Conservation (phyloP, 2,329 filamentous ascomycete genomes). For the Cercospora sp. region DNA sequence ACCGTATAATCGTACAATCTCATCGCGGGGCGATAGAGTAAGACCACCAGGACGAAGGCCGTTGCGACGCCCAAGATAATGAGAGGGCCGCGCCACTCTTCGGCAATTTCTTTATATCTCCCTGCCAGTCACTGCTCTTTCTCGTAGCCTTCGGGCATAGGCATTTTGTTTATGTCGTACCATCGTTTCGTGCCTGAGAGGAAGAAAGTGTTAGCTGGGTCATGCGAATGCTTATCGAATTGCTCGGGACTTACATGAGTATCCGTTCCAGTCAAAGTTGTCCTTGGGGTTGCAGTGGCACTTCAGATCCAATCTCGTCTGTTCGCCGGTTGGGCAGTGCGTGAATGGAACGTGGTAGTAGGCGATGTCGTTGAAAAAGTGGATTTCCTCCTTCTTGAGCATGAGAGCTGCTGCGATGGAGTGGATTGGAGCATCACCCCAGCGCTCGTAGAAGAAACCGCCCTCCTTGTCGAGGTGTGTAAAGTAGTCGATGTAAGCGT, state of each 20-base stretch:
- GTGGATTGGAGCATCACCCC: slow-evolving; percentile 96
- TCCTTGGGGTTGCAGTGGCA: slow-evolving; percentile 94
- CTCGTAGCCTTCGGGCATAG: slow-evolving; percentile 85
- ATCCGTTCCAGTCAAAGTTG: slow-evolving; percentile 99
- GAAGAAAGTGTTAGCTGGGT: slow-evolving; percentile 3
- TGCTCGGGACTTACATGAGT: slow-evolving; percentile 72
- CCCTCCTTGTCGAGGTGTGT: slow-evolving; percentile 83
- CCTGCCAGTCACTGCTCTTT: slow-evolving; percentile 43
- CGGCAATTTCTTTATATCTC: slow-evolving; percentile 26
- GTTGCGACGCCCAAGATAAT: slow-evolving; percentile 19
- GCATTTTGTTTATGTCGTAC: slow-evolving; percentile 77
- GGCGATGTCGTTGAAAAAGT: slow-evolving; percentile 98
- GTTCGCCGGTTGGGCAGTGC: slow-evolving; percentile 90
- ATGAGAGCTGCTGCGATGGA: slow-evolving; percentile 90
- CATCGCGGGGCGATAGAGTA: slow-evolving; percentile 18
- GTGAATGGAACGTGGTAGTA: slow-evolving; percentile 99
- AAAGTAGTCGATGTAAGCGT: slow-evolving; percentile 89
- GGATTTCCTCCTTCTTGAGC: slow-evolving; percentile 88
- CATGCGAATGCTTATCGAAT: not conserved
- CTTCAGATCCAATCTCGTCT: slow-evolving; percentile 77
- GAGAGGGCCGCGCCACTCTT: slow-evolving; percentile 26
- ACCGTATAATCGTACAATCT: slow-evolving; percentile 1
- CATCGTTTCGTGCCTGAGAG: slow-evolving; percentile 74
- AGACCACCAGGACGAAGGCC: slow-evolving; percentile 19
- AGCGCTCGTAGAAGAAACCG: slow-evolving; percentile 98